These are phyloP conservation scores for Arachis stenosperma DNA, from an alignment of 306 rosid species.

Conservation along the genomic window DNA sequence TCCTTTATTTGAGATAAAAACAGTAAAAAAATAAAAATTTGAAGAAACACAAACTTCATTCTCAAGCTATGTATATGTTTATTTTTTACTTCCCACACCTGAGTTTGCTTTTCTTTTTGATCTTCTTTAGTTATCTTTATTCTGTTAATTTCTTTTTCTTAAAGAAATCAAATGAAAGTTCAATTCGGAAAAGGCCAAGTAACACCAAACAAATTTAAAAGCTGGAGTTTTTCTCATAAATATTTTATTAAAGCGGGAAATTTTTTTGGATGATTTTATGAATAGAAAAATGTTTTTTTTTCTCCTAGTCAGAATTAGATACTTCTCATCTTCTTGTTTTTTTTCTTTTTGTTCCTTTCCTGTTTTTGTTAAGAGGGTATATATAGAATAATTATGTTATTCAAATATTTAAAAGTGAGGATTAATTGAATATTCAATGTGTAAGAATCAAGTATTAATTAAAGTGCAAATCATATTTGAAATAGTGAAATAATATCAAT, in stretches of 20 bases:
- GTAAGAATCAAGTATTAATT: too few species aligned
- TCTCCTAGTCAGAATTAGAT: slow-evolving; percentile 30
- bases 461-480: too few species aligned
- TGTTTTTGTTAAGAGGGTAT: neutral
- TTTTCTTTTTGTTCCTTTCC: slow-evolving; percentile 8
- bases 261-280: slow-evolving; percentile 19
- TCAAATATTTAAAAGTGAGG: too few species aligned
- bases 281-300: neutral
- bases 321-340: slow-evolving; percentile 3
- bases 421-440: too few species aligned
- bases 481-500: too few species aligned
- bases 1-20: slow-evolving; percentile 41
- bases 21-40: slow-evolving; percentile 11
- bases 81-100: slow-evolving; percentile 41
- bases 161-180: slow-evolving; percentile 52
- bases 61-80: slow-evolving; percentile 61
- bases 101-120: slow-evolving; percentile 48
- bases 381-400: neutral
- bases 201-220: slow-evolving; percentile 43
- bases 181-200: slow-evolving; percentile 51
- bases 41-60: slow-evolving; percentile 53
- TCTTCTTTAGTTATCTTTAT: slow-evolving; percentile 46
- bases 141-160: slow-evolving; percentile 51
- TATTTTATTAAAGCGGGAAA: slow-evolving; percentile 45
- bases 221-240: slow-evolving; percentile 51